Evolutionary conservation across 257 asterid species (phyloP).

Genomic region (Petunia axillaris): DNA sequence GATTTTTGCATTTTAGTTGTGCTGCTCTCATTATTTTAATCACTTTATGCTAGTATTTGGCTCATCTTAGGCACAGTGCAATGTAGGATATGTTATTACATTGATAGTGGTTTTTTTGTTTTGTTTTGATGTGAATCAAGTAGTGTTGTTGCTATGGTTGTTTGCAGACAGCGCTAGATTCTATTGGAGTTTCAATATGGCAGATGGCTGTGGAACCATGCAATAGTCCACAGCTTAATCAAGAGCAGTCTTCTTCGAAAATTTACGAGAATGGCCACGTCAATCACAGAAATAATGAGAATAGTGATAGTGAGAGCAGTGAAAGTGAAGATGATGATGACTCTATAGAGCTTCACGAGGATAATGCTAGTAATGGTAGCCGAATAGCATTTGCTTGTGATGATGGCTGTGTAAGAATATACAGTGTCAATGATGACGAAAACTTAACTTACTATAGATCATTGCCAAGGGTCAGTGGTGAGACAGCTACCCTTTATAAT

Average conservation of each 20-base stretch:
- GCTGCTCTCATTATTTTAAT: not conserved
- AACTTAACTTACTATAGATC: conserved; percentile 56
- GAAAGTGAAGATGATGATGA: conserved; percentile 62
- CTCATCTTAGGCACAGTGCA: not conserved
- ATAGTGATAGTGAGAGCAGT: conserved; percentile 50
- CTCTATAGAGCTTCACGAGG: conserved; percentile 46
- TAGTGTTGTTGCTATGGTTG: conserved; percentile 27
- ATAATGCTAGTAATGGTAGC: conserved; percentile 36
- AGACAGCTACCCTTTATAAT: conserved; percentile 47
- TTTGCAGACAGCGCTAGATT: conserved; percentile 76
- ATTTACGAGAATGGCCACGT: conserved; percentile 59
- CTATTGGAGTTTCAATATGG: conserved; percentile 81
- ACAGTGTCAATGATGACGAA: conserved; percentile 46
- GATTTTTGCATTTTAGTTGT: not conserved
- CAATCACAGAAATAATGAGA: conserved; percentile 39
- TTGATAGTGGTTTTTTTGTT: not conserved
- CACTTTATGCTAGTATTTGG: not conserved
- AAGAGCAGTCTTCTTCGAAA: conserved; percentile 34
- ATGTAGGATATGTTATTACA: not conserved
- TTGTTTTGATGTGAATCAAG: not conserved
- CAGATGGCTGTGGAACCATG: conserved; percentile 85
- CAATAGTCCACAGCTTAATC: conserved; percentile 29
- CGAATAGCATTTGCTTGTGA: conserved; percentile 83
- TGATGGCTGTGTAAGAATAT: conserved; percentile 91
- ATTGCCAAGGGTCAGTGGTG: conserved; percentile 91